These are phyloP conservation scores for Colletotrichum sp. DNA, from an alignment of 2,329 filamentous ascomycete species.

Conservation along the genomic window DNA sequence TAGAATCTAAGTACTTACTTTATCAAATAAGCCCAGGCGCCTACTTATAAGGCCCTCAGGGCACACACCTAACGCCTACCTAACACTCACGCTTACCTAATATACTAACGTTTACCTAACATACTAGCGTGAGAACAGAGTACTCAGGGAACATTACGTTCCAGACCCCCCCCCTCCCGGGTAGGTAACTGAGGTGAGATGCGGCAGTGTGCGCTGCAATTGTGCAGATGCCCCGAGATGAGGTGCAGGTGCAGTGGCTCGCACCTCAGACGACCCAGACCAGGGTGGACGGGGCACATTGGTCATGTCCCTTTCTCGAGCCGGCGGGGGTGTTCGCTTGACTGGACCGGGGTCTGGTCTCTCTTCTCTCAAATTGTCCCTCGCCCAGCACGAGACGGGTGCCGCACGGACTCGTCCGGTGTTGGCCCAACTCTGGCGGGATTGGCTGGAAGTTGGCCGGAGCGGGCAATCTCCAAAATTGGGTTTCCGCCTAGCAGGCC, in stretches of 20 bases:
- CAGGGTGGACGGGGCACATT: not conserved
- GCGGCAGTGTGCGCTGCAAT: not conserved
- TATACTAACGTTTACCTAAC: no score
- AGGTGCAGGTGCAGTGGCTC: not conserved
- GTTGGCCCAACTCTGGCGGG: not conserved
- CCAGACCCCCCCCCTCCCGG: no score
- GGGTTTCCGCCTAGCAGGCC: slow-evolving; percentile 5
- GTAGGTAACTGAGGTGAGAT: not conserved
- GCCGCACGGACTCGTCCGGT: slow-evolving; percentile 7
- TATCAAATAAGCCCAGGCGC: no score
- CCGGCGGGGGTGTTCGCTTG: slow-evolving; percentile 1
- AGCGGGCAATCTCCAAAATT: slow-evolving; percentile 14
- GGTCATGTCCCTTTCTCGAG: not conserved
- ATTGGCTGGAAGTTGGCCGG: slow-evolving; percentile 16
- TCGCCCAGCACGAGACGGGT: not conserved
- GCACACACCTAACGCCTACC: no score
- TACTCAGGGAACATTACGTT: no score
- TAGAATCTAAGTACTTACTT: no score
- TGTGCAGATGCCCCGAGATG: not conserved
- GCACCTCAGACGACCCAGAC: slow-evolving; percentile 1
- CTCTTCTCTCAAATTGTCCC: not conserved
- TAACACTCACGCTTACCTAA: no score
- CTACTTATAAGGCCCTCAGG: no score
- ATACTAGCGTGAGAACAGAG: no score
- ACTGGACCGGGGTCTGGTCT: not conserved